Conservation (phyloP, 768 basidiomycete genomes). For the Inosperma sp. region DNA sequence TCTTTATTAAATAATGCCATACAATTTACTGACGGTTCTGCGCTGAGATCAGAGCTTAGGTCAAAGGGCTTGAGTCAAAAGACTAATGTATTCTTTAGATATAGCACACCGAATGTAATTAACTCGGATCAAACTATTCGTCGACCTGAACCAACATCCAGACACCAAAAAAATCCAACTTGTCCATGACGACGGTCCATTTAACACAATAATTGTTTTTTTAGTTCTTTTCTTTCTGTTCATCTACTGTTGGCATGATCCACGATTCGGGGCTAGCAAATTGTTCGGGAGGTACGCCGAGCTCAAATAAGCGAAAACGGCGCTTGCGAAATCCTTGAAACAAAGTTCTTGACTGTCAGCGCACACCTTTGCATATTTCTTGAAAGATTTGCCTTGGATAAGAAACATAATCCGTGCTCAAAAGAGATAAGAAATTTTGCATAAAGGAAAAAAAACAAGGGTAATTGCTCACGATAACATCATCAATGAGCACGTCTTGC, state of each 20-base stretch:
- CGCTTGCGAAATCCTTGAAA: constrained; percentile 91
- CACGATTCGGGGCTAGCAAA: constrained; percentile 71
- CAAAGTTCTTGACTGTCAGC: constrained; percentile 80
- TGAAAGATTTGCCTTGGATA: constrained; percentile 87
- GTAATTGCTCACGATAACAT: constrained; percentile 61
- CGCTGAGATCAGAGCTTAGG: too few relatives aligned
- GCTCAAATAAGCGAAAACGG: constrained; percentile 79
- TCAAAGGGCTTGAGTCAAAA: too few relatives aligned
- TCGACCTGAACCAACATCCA: too few relatives aligned
- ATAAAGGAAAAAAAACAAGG: background rate
- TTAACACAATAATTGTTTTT: background rate
- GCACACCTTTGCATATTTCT: constrained; percentile 82
- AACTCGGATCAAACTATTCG: too few relatives aligned
- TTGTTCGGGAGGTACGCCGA: constrained; percentile 85
- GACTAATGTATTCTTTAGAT: too few relatives aligned
- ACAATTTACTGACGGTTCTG: too few relatives aligned
- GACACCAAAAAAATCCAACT: too few relatives aligned
- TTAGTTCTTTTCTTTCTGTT: constrained; percentile 30
- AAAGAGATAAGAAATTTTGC: constrained; percentile 2
- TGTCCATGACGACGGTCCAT: background rate
- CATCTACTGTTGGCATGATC: constrained; percentile 57
- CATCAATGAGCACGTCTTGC: constrained; percentile 77
- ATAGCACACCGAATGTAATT: too few relatives aligned
- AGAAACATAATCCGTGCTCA: constrained; percentile 85
- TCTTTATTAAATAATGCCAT: too few relatives aligned